Base-by-base conservation (phyloP, 1,284 basidiomycete species). In the Trametes hirsuta region DNA sequence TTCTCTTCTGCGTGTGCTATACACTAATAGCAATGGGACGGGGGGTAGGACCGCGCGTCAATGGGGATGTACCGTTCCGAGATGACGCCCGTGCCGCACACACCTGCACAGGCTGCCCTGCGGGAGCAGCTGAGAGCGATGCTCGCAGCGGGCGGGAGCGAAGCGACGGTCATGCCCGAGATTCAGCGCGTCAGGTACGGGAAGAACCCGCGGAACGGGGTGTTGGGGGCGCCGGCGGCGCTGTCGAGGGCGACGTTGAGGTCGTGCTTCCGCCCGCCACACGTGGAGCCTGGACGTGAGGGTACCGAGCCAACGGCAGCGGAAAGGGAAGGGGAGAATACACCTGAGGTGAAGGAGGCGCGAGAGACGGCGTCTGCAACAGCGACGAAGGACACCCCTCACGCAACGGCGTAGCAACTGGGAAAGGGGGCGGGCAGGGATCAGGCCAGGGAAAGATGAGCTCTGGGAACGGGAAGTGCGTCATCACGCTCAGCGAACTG, bases 141-240 rank as follows among this genome's bases (percentile, higher is more conserved):
- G 25, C 71, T 88, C 18, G 66, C 72, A 47, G 67, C 69, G 6
- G 84, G 85, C 22, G 85, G 85, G 5, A 81, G 75, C 37, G 75
- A 79, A 0, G 71, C 81, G 10, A 77, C 68, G 0, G 74, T 87
- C 53, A 80, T 82, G 3, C 77, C 84, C 6, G 83, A 88, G 63
- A 84, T 89, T 14, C 86, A 87, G 65, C 77, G 84, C 14, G 69
- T 77, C 65, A 88, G 88, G 69, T 88, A 83, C 65, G 65, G 72
- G 2, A 89, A 88, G 74, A 88, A 88, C 68, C 78, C 87, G 50
- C 87, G 84, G 85, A 88, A 88, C 66, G 75, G 85, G 45, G 77
- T 76, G 0, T 82, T 87, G 66, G 80, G 84, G 3, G 80, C 82
- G 2, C 75, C 81, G 55, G 70, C 83, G 2, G 83, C 84, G 0